Percentiles rank a stretch among this genome's conserved stretches.
These are phyloP conservation scores for Cryomyces antarcticus DNA, from an alignment of 495 filamentous ascomycete species.

Conservation along the genomic window DNA sequence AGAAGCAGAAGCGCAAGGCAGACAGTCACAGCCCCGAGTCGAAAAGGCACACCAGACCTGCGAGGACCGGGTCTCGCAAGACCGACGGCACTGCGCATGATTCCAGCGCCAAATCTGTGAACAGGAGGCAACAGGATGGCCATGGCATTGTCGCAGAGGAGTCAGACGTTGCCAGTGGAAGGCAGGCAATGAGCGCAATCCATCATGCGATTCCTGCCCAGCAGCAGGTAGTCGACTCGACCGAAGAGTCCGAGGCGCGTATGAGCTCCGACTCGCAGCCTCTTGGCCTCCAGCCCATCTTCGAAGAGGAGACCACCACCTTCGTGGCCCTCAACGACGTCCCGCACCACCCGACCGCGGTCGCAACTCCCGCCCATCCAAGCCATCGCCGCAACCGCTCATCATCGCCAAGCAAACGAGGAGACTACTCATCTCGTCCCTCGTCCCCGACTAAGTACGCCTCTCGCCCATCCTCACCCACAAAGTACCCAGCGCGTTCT, in stretches of 20 bases:
- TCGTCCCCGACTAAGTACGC: too few species aligned
- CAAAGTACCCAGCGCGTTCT: too few species aligned
- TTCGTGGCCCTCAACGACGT: conserved; percentile 6
- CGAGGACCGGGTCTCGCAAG: not conserved
- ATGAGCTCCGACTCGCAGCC: not conserved
- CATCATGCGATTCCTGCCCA: too few species aligned
- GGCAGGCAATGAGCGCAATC: too few species aligned
- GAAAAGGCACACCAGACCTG: not conserved
- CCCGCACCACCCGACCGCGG: conserved; percentile 6
- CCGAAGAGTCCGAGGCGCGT: not conserved
- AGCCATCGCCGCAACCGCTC: not conserved
- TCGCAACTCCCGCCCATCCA: conserved; percentile 3
- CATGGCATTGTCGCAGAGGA: too few species aligned
- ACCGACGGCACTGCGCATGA: not conserved
- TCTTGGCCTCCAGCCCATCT: not conserved
- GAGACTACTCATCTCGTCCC: too few species aligned
- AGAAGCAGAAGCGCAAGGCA: conserved; percentile 4
- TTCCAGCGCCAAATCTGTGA: too few species aligned
- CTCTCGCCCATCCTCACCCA: too few species aligned
- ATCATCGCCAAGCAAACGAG: too few species aligned
- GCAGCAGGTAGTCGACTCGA: too few species aligned
- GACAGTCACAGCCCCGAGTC: not conserved
- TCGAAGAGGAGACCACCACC: conserved; percentile 6
- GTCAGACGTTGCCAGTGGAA: too few species aligned
- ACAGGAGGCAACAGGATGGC: too few species aligned